These are phyloP conservation scores for Aspergillaceae sp. DNA, from an alignment of 2,329 filamentous ascomycete genomes.

Conservation along the genomic window DNA sequence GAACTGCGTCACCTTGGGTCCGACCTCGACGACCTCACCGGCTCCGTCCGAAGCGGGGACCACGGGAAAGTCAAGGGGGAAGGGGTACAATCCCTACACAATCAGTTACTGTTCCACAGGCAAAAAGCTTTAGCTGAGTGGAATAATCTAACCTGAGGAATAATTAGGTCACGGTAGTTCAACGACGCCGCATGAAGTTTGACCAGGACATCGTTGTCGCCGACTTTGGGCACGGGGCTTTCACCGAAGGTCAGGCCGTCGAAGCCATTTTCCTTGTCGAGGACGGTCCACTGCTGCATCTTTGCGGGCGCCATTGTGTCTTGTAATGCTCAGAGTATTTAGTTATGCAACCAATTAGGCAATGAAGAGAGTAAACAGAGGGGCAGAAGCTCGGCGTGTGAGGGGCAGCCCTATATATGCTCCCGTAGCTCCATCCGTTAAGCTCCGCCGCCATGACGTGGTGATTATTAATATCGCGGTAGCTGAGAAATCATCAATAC, in stretches of 20 bases:
- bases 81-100: conserved; percentile 25
- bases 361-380: background rate
- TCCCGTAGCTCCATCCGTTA: too few relatives aligned
- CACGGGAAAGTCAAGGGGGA: conserved; percentile 23
- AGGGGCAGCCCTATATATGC: too few relatives aligned
- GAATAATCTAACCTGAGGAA: conserved; percentile 40
- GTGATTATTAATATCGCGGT: too few relatives aligned
- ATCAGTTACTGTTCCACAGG: conserved; percentile 13
- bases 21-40: conserved; percentile 44
- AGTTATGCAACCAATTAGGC: too few relatives aligned
- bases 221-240: conserved; percentile 49
- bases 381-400: background rate
- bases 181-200: conserved; percentile 48
- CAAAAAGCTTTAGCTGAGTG: conserved; percentile 35
- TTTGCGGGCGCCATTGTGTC: conserved; percentile 31
- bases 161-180: conserved; percentile 44
- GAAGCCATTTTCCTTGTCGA: conserved; percentile 46
- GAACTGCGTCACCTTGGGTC: conserved; percentile 49
- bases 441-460: too few relatives aligned
- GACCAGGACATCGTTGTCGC: conserved; percentile 64
- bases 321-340: too few relatives aligned
- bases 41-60: conserved; percentile 32
- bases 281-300: conserved; percentile 49
- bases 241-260: conserved; percentile 50
- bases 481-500: too few relatives aligned